Conservation (phyloP, 1,139 yeast species). For the Arxiozyma telluris region DNA sequence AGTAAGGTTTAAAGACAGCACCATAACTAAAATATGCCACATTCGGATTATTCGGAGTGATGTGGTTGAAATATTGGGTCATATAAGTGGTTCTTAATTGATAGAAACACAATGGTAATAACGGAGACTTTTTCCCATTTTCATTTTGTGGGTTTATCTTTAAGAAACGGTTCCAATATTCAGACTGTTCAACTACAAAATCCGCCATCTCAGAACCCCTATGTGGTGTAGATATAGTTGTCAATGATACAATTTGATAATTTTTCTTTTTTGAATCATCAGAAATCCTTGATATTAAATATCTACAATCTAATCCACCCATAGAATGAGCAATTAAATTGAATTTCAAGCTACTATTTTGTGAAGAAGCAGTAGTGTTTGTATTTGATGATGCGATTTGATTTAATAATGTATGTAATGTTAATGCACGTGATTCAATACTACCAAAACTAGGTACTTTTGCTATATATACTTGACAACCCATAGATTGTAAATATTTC, state of each 20-base stretch:
- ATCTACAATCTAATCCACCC: constrained; percentile 88
- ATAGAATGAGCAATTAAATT: constrained; percentile 86
- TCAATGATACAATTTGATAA: constrained; percentile 57
- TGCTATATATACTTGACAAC: constrained; percentile 63
- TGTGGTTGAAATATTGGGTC: constrained; percentile 42
- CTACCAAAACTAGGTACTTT: constrained; percentile 78
- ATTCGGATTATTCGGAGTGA: constrained; percentile 44
- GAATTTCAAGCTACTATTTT: constrained; percentile 35
- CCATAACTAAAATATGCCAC: constrained; percentile 81
- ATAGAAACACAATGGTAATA: constrained; percentile 41
- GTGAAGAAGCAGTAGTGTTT: background rate
- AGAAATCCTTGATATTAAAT: constrained; percentile 50
- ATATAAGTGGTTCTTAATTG: constrained; percentile 55
- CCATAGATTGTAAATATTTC: constrained; percentile 48
- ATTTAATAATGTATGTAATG: constrained; percentile 46
- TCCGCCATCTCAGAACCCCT: constrained; percentile 82
- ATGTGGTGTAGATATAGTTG: constrained; percentile 85
- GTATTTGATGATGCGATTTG: constrained; percentile 19
- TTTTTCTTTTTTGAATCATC: constrained; percentile 23
- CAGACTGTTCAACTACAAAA: constrained; percentile 38
- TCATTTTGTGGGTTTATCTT: constrained; percentile 7
- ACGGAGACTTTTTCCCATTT: background rate
- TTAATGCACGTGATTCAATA: constrained; percentile 59
- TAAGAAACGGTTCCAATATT: constrained; percentile 13
- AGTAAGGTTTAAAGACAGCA: constrained; percentile 55